Evolutionary conservation across 371 early-diverging fungal species (phyloP).

Genomic region (Apophysomyces ossiformis): DNA sequence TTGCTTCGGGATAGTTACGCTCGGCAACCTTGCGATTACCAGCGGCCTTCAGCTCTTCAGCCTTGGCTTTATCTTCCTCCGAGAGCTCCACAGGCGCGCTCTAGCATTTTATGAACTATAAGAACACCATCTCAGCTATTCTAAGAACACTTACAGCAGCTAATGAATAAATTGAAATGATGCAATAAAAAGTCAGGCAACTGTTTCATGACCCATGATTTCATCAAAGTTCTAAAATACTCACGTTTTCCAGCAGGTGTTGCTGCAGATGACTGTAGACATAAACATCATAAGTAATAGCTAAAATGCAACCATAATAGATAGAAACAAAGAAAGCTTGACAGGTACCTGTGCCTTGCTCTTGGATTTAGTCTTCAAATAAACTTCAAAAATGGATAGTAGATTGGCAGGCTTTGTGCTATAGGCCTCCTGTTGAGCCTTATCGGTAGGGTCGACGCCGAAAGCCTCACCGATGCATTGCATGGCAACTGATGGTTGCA

Average conservation of each 20-base stretch:
- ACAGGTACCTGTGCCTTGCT: conserved; percentile 24
- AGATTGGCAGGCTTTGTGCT: conserved; percentile 87
- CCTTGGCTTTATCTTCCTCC: conserved; percentile 74
- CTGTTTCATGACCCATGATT: neutral
- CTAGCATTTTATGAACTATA: neutral
- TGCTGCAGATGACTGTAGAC: conserved; percentile 11
- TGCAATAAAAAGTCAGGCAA: neutral
- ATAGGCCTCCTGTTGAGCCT: conserved; percentile 63
- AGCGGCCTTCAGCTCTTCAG: conserved; percentile 84
- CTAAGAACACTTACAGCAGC: conserved; percentile 4
- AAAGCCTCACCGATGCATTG: conserved; percentile 96
- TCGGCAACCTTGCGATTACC: conserved; percentile 86
- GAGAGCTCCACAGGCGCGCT: conserved; percentile 22
- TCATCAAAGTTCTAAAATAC: conserved; percentile 3
- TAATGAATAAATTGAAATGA: conserved; percentile 4
- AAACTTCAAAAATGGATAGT: conserved; percentile 88
- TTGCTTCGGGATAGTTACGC: conserved; percentile 85
- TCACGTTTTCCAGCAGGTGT: conserved; percentile 22
- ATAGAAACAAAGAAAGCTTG: conserved; percentile 17
- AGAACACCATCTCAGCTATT: neutral
- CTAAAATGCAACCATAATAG: conserved; percentile 13
- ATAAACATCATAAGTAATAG: neutral
- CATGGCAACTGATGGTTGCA: conserved; percentile 71
- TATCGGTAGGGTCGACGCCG: conserved; percentile 79
- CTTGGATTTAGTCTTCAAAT: conserved; percentile 81